Percentiles rank a stretch among this genome's conserved stretches.
Evolutionary conservation across 371 early-diverging fungal species (phyloP).

Genomic region (Mucor circinelloides): DNA sequence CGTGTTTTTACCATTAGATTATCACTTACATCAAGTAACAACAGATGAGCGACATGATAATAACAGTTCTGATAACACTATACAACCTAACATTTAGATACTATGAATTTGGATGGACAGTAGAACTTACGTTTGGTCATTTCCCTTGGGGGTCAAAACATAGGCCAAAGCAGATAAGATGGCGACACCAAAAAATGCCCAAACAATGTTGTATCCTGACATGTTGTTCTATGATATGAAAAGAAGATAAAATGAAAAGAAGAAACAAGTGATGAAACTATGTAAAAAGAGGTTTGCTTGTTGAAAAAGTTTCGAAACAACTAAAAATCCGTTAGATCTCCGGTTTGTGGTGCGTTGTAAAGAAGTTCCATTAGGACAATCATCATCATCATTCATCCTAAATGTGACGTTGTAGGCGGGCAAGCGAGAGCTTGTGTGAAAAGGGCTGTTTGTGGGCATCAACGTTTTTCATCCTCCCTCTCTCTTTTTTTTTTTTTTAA

Average conservation of each 20-base stretch:
- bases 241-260: background rate
- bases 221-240: slow-evolving; percentile 21
- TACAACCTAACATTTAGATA: background rate
- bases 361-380: background rate
- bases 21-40: slow-evolving; percentile 62
- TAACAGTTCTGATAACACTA: slow-evolving; percentile 68
- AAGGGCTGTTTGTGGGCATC: background rate
- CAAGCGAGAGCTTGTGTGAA: background rate
- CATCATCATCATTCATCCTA: background rate
- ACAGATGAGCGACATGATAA: slow-evolving; percentile 70
- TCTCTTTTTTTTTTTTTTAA: background rate
- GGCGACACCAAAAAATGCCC: slow-evolving; percentile 50
- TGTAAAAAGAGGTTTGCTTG: background rate
- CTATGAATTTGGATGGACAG: background rate
- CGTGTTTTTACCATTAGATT: background rate
- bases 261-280: background rate
- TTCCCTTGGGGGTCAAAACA: slow-evolving; percentile 59
- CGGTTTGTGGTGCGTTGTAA: background rate
- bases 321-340: background rate
- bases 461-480: background rate
- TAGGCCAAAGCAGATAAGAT: slow-evolving; percentile 48
- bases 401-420: background rate
- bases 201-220: slow-evolving; percentile 62
- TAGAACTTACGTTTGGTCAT: slow-evolving; percentile 59
- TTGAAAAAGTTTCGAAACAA: slow-evolving; percentile 4